Conservation (phyloP, 257 asterid genomes). For the Petrea volubilis region DNA sequence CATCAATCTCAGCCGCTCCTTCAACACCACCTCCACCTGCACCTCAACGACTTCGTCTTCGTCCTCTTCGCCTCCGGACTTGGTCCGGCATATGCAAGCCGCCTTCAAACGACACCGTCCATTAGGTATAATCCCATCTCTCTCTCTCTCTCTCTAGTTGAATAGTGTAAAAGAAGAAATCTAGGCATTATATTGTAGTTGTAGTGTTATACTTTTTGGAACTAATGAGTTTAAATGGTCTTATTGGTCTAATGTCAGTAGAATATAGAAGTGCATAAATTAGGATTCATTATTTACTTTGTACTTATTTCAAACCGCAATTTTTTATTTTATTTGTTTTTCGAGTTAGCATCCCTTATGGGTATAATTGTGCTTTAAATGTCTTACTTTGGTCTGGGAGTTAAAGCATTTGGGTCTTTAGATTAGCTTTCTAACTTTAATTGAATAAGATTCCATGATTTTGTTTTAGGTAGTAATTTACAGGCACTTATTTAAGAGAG, state of each 20-base stretch:
- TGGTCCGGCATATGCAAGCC: slow-evolving; percentile 73
- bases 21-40: slow-evolving; percentile 45
- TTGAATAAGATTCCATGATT: not conserved
- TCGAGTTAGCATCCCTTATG: not conserved
- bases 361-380: slow-evolving; percentile 15
- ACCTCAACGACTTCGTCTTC: slow-evolving; percentile 59
- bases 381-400: not conserved
- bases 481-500: not conserved
- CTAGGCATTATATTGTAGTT: slow-evolving; percentile 2
- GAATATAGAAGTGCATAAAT: not conserved
- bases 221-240: not conserved
- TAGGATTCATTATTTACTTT: not conserved
- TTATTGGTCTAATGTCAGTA: slow-evolving; percentile 7
- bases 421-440: not conserved
- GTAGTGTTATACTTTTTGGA: not conserved
- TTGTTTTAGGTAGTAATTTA: slow-evolving; percentile 1
- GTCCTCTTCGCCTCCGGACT: slow-evolving; percentile 64
- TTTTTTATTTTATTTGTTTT: too few species aligned
- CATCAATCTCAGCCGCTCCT: slow-evolving; percentile 47
- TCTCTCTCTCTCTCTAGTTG: not conserved
- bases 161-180: not conserved
- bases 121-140: slow-evolving; percentile 40
- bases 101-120: slow-evolving; percentile 87
- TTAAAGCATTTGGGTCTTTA: slow-evolving; percentile 7
- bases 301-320: not conserved